phyloP scores from a whole-genome alignment of 345 rosid species.

The Rhodamnia argentea region DNA sequence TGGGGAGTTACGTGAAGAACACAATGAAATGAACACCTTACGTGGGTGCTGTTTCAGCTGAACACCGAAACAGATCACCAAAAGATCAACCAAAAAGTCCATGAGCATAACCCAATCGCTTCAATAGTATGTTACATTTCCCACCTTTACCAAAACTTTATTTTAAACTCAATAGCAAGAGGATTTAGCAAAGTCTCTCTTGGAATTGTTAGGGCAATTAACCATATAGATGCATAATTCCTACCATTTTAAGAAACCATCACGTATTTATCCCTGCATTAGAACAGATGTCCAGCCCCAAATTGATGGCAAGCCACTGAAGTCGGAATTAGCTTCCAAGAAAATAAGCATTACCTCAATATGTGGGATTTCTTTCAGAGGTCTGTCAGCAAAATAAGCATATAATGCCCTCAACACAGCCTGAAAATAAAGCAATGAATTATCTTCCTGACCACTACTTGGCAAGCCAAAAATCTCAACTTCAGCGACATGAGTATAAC shows the following conservation, averaged over 20 bases:
- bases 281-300: background rate
- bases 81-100: background rate
- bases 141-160: background rate
- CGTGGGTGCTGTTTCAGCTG: background rate
- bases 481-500: conserved; percentile 20
- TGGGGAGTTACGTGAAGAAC: background rate
- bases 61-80: background rate
- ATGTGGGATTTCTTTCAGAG: conserved; percentile 92
- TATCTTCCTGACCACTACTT: background rate
- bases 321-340: background rate
- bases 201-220: background rate
- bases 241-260: background rate
- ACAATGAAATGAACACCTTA: background rate
- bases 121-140: background rate
- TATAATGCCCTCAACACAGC: conserved; percentile 99
- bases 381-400: conserved; percentile 97
- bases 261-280: background rate
- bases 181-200: background rate
- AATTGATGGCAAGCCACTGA: background rate
- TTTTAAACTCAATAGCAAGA: background rate
- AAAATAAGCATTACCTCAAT: conserved; percentile 54
- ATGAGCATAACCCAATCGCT: background rate
- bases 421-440: conserved; percentile 27
- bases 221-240: background rate
- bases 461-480: background rate